These are phyloP conservation scores for Populus hybrid DNA, from an alignment of 441 rosid genomes.

Conservation along the genomic window DNA sequence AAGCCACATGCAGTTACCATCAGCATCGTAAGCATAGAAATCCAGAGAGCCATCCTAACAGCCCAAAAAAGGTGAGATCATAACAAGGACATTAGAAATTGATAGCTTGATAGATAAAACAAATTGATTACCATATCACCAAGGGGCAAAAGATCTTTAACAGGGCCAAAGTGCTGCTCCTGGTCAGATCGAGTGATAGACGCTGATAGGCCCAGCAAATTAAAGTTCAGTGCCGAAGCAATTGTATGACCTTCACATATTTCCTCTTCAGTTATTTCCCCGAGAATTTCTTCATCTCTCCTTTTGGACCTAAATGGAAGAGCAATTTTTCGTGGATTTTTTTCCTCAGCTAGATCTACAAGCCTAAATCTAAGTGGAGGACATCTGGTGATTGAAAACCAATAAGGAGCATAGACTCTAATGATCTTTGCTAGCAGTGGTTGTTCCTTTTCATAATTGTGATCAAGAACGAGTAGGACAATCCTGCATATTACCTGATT, in stretches of 20 bases:
- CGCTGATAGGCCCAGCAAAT: constrained; percentile 63
- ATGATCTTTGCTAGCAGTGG: constrained; percentile 56
- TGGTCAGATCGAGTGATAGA: constrained; percentile 53
- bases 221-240: constrained; percentile 92
- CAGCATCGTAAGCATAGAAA: constrained; percentile 70
- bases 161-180: constrained; percentile 62
- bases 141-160: constrained; percentile 83
- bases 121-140: constrained; percentile 74
- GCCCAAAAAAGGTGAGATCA: constrained; percentile 16
- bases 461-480: constrained; percentile 84
- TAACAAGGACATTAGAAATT: constrained; percentile 19
- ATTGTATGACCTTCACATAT: constrained; percentile 82
- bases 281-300: constrained; percentile 38
- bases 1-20: constrained; percentile 76
- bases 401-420: constrained; percentile 87
- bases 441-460: constrained; percentile 67
- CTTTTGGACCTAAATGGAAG: constrained; percentile 56
- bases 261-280: constrained; percentile 83
- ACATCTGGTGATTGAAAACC: constrained; percentile 89
- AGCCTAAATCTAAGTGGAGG: constrained; percentile 77
- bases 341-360: constrained; percentile 56
- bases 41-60: constrained; percentile 95
- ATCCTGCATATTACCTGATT: constrained; percentile 50
- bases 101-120: constrained; percentile 9
- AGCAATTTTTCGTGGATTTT: constrained; percentile 48